Conservation (phyloP, 805 yeast species). For the Metschnikowia anglica region DNA sequence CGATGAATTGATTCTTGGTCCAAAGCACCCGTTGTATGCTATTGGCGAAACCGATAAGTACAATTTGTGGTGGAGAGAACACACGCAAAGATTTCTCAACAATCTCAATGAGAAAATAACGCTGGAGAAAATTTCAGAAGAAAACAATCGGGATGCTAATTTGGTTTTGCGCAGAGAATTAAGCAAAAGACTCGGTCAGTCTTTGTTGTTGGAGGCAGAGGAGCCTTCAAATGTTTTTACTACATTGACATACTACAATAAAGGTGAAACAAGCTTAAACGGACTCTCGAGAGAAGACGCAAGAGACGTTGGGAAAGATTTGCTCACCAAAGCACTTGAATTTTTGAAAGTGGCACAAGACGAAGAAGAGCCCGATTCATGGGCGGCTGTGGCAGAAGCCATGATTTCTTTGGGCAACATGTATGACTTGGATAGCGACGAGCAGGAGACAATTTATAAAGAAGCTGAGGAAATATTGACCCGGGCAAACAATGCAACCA, state of each 20-base stretch:
- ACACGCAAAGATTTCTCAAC: conserved; percentile 34
- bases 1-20: conserved; percentile 36
- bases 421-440: conserved; percentile 58
- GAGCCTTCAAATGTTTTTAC: conserved; percentile 55
- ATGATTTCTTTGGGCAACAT: conserved; percentile 76
- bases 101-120: conserved; percentile 27
- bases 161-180: conserved; percentile 37
- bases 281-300: conserved; percentile 45
- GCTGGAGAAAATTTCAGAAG: conserved; percentile 13
- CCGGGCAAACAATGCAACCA: conserved; percentile 76
- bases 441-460: conserved; percentile 64
- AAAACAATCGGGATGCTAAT: conserved; percentile 18
- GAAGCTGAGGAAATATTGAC: conserved; percentile 67
- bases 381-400: conserved; percentile 87
- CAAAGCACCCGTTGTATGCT: conserved; percentile 56
- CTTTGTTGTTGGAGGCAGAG: conserved; percentile 65
- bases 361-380: conserved; percentile 72
- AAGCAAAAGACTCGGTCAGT: conserved; percentile 57
- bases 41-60: conserved; percentile 43
- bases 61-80: conserved; percentile 57
- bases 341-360: conserved; percentile 60
- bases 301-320: conserved; percentile 47
- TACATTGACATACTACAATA: conserved; percentile 53
- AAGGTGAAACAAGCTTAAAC: conserved; percentile 29
- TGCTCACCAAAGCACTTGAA: conserved; percentile 53